These are phyloP conservation scores for Cyberlindnera maritima DNA, from an alignment of 805 yeast genomes.

Conservation along the genomic window DNA sequence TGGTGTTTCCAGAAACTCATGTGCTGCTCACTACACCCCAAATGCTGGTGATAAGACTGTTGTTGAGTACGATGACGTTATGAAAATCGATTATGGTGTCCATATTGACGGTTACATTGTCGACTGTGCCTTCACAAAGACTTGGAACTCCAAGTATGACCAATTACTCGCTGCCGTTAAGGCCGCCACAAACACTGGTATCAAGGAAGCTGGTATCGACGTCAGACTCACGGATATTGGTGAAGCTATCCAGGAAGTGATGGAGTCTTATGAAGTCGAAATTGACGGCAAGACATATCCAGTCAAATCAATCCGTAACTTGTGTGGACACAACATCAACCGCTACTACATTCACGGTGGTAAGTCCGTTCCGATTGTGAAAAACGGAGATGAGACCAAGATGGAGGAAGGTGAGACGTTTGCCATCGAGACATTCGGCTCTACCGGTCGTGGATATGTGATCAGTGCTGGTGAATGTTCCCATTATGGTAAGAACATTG, in stretches of 20 bases:
- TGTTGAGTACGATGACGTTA: slow-evolving; percentile 81
- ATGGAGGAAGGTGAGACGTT: slow-evolving; percentile 99
- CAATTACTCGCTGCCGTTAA: slow-evolving; percentile 77
- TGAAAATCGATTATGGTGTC: slow-evolving; percentile 96
- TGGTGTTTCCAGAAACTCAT: slow-evolving; percentile 89
- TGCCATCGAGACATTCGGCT: slow-evolving; percentile 97
- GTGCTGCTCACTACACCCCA: slow-evolving; percentile 98
- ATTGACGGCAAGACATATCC: slow-evolving; percentile 82
- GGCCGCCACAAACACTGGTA: slow-evolving; percentile 93
- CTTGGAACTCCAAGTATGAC: slow-evolving; percentile 84
- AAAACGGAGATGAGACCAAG: slow-evolving; percentile 89
- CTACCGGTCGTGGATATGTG: slow-evolving; percentile 94
- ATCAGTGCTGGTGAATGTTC: slow-evolving; percentile 87
- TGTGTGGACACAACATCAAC: slow-evolving; percentile 91
- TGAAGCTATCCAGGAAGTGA: slow-evolving; percentile 92
- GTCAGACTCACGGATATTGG: slow-evolving; percentile 94
- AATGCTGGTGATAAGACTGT: slow-evolving; percentile 89
- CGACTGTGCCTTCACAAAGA: slow-evolving; percentile 91
- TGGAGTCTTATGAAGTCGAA: slow-evolving; percentile 96
- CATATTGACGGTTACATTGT: slow-evolving; percentile 93
- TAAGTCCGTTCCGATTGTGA: slow-evolving; percentile 94
- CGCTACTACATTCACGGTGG: slow-evolving; percentile 89
- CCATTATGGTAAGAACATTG: slow-evolving; percentile 74
- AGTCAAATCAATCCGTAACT: slow-evolving; percentile 84
- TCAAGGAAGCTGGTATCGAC: slow-evolving; percentile 91